Conservation (phyloP, 1,284 basidiomycete genomes). For the Takashimella koratensis region DNA sequence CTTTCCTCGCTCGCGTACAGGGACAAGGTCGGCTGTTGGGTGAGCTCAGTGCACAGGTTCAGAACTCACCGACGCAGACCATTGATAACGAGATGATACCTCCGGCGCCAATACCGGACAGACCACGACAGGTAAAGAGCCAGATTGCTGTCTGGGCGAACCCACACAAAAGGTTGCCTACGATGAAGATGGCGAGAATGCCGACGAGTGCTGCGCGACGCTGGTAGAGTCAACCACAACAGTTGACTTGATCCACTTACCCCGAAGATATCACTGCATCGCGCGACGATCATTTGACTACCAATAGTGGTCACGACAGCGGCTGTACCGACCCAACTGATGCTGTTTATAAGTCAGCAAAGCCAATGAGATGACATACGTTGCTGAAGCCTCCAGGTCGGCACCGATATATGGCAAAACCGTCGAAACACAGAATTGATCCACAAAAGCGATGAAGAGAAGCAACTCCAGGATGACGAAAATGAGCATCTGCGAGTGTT, state of each 20-base stretch:
- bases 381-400: conserved; percentile 27
- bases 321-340: conserved; percentile 36
- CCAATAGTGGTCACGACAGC: conserved; percentile 33
- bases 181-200: conserved; percentile 21
- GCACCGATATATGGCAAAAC: conserved; percentile 25
- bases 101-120: conserved; percentile 50
- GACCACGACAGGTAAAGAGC: conserved; percentile 39
- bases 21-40: conserved; percentile 49
- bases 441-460: conserved; percentile 7
- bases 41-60: too few species aligned
- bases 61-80: conserved; percentile 47
- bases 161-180: conserved; percentile 33
- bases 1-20: conserved; percentile 45
- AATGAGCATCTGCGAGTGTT: too few species aligned
- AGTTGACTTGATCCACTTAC: conserved; percentile 26
- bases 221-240: too few species aligned
- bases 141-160: conserved; percentile 28
- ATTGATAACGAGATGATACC: conserved; percentile 47
- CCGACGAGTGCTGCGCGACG: too few species aligned
- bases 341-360: too few species aligned
- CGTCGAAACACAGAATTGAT: conserved; percentile 32
- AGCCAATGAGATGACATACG: too few species aligned
- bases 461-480: conserved; percentile 7
- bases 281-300: conserved; percentile 26
- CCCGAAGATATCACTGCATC: conserved; percentile 32